Conservation (phyloP, 352 stramenopile genomes). For the Globisporangium mamillatum region DNA sequence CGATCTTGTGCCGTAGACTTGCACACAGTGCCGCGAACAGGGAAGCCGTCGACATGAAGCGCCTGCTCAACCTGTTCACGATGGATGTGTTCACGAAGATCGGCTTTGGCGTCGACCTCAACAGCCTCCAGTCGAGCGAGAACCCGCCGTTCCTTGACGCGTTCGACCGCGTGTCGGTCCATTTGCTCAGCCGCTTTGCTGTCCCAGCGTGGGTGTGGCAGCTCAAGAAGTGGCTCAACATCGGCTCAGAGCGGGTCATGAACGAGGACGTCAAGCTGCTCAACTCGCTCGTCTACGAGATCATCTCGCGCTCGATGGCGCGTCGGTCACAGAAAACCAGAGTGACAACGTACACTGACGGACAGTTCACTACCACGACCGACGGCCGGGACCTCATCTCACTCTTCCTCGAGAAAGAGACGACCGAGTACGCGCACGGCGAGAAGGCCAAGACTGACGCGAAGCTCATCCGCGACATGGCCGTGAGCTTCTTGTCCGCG, state of each 20-base stretch:
- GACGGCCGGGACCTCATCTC: slow-evolving; percentile 35
- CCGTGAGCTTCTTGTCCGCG: slow-evolving; percentile 76
- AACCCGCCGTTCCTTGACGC: slow-evolving; percentile 24
- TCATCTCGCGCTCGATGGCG: slow-evolving; percentile 17
- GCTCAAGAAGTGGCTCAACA: slow-evolving; percentile 21
- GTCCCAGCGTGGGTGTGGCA: slow-evolving; percentile 21
- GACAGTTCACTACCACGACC: not conserved
- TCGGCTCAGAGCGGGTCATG: slow-evolving; percentile 17
- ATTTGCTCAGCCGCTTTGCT: slow-evolving; percentile 17
- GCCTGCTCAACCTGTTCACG: slow-evolving; percentile 37
- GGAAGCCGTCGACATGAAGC: slow-evolving; percentile 18
- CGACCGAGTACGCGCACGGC: slow-evolving; percentile 14
- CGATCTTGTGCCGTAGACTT: slow-evolving; percentile 14
- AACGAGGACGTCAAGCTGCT: slow-evolving; percentile 3
- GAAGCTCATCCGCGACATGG: slow-evolving; percentile 68
- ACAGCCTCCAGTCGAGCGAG: slow-evolving; percentile 21
- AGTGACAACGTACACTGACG: slow-evolving; percentile 4
- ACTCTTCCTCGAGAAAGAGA: slow-evolving; percentile 46
- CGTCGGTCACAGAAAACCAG: not conserved
- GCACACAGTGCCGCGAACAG: not conserved
- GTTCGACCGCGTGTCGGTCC: slow-evolving; percentile 27
- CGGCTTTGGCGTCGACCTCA: slow-evolving; percentile 47
- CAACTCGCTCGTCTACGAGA: slow-evolving; percentile 13
- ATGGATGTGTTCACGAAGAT: slow-evolving; percentile 60
- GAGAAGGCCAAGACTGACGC: slow-evolving; percentile 6